Evolutionary conservation across 2,329 filamentous ascomycete genomes (phyloP), one percentile per base, ranked within the genome.

Genomic region (Pseudocercospora pini-densiflorae): DNA sequence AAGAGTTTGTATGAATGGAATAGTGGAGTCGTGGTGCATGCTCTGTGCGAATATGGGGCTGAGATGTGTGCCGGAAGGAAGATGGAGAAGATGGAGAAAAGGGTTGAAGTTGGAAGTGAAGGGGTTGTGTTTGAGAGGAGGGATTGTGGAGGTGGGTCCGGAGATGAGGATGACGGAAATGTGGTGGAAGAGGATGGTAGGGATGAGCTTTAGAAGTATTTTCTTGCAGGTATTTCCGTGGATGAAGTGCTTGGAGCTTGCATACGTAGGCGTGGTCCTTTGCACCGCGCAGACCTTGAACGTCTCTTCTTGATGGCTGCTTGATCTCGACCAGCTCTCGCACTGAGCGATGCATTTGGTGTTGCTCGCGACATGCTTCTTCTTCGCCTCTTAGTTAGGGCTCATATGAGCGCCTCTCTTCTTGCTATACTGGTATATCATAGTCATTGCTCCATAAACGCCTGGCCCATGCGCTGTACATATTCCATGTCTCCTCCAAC

Each of bases 381-480:
- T n/a, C n/a, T n/a, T n/a, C n/a, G n/a, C n/a, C n/a, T n/a, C n/a
- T n/a, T n/a, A n/a, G n/a, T n/a, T n/a, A n/a, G n/a, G n/a, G n/a
- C n/a, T n/a, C n/a, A n/a, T 14, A 14, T n/a, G 2, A 14, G 21
- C 21, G 21, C 21, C 2, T 27, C 24, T 23, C 31, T 43, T 19
- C n/a, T 36, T 31, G 14, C 55, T 40, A 31, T 40, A 40, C 55
- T 58, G 55, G 55, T 58, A 43, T 58, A 43, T 58, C 55, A 43
- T 58, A 58, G 31, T 36, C 33, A 40, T 58, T 43, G 31, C 55
- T 40, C 55, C 55, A 40, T 23, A 40, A 69, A 69, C 67, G 69
- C 69, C 69, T 27, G 24, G 53, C 61, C 54, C 21, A 54, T 64
- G 59, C 68, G 57, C 67, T 69, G 54, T 71, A 70, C 63, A 71